Conservation (phyloP, 75 land plant species). For the Chamaecyparis obtusa region DNA sequence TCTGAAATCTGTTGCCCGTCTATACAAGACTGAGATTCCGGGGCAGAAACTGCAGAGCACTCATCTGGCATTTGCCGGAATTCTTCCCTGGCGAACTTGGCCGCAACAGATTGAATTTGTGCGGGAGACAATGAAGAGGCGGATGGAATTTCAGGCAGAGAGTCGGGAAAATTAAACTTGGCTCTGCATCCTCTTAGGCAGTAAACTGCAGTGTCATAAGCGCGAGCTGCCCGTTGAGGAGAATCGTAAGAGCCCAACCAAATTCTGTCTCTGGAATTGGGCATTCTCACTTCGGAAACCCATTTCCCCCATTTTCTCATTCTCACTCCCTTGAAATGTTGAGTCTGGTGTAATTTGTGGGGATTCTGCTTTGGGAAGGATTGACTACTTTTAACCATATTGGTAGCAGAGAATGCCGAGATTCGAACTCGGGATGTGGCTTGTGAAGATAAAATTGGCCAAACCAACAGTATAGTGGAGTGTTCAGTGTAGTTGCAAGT, state of each 20-base stretch:
- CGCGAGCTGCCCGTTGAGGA: conserved; percentile 24
- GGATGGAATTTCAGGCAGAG: background rate
- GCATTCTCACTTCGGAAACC: conserved; percentile 31
- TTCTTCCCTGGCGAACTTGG: background rate
- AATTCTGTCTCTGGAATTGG: conserved; percentile 18
- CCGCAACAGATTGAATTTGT: background rate
- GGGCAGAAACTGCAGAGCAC: too few relatives aligned
- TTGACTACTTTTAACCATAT: too few relatives aligned
- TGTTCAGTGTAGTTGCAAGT: too few relatives aligned
- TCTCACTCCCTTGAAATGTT: background rate
- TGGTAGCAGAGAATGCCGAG: too few relatives aligned
- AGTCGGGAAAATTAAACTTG: too few relatives aligned
- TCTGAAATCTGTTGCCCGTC: too few relatives aligned
- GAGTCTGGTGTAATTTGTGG: background rate
- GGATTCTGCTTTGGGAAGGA: background rate
- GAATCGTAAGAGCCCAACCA: conserved; percentile 25
- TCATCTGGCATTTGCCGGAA: too few relatives aligned
- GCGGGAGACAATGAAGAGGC: background rate
- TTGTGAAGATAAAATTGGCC: too few relatives aligned
- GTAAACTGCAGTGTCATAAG: conserved; percentile 22
- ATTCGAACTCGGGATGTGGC: background rate
- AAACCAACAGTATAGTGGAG: background rate
- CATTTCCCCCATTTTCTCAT: conserved; percentile 23
- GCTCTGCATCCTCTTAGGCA: conserved; percentile 12
- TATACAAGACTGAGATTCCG: too few relatives aligned